Evolutionary conservation across 2,329 filamentous ascomycete species (phyloP).

Genomic region (Aspergillus costaricaensis): DNA sequence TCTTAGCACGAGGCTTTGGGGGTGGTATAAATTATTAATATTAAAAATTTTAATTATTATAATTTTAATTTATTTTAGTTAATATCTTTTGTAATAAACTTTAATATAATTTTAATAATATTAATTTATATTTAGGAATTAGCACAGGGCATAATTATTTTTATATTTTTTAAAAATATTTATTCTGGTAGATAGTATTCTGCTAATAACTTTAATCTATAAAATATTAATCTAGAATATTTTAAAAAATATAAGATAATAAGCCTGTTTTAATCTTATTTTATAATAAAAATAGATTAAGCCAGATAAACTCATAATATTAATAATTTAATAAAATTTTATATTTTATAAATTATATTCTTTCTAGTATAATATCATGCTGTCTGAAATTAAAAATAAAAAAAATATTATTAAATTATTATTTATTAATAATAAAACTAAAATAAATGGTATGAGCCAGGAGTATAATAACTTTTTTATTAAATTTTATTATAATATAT

Average conservation of each 20-base stretch:
- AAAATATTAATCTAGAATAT: neutral
- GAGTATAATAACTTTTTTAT: neutral
- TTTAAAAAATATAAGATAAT: neutral
- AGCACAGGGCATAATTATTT: too few species aligned
- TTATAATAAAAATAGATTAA: neutral
- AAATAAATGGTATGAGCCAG: neutral
- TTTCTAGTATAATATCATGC: neutral
- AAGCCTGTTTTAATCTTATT: neutral
- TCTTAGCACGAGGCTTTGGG: rapidly evolving
- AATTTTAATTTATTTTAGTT: too few species aligned
- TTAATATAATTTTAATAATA: neutral
- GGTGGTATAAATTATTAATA: too few species aligned
- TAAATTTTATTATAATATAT: neutral
- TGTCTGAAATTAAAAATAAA: neutral
- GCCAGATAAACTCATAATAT: neutral
- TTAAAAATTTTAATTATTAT: too few species aligned
- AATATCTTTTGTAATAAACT: rapidly evolving
- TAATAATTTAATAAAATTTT: neutral
- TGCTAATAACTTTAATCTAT: neutral
- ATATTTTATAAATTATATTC: neutral
- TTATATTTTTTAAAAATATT: neutral
- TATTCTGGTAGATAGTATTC: neutral
- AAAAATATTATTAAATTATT: neutral
- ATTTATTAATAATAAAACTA: neutral
- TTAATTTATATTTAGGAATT: neutral